A percentile compares a stretch with the other conserved stretches of the same genome.
phyloP scores from a whole-genome alignment of 1,284 basidiomycete species.

The Tylopilus microsporus region DNA sequence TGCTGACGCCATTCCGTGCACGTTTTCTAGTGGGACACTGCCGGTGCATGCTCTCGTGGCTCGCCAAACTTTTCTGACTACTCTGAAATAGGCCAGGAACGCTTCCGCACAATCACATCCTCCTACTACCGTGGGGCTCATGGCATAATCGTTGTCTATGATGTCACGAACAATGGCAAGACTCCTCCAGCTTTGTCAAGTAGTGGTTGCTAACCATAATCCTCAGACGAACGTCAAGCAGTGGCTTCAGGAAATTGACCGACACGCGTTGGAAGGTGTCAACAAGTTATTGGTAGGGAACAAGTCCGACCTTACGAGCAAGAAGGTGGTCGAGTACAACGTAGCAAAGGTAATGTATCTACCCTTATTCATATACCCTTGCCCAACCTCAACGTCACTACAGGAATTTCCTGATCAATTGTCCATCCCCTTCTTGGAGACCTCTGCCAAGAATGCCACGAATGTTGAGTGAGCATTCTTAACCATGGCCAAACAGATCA shows the following conservation, averaged over 20 bases:
- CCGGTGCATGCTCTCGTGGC: constrained; percentile 46
- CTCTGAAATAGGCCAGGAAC: constrained; percentile 71
- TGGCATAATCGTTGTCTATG: constrained; percentile 98
- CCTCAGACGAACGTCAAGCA: constrained; percentile 95
- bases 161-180: constrained; percentile 95
- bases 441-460: constrained; percentile 97
- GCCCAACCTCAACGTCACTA: constrained; percentile 3
- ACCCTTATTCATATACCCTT: neutral
- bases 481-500: constrained; percentile 99
- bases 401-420: constrained; percentile 96
- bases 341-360: constrained; percentile 77
- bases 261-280: constrained; percentile 98
- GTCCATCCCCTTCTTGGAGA: constrained; percentile 95
- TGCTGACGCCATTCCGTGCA: constrained; percentile 14
- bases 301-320: constrained; percentile 95
- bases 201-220: constrained; percentile 8
- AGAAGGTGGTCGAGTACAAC: constrained; percentile 98
- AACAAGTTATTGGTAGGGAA: constrained; percentile 98
- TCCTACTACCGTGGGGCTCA: constrained; percentile 97
- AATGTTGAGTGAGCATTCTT: constrained; percentile 99
- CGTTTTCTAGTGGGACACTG: constrained; percentile 80
- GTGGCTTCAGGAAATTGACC: constrained; percentile 99
- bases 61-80: neutral
- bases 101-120: constrained; percentile 96
- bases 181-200: neutral